Evolutionary conservation across 257 asterid species (phyloP).

Genomic region (Handroanthus guayacan): DNA sequence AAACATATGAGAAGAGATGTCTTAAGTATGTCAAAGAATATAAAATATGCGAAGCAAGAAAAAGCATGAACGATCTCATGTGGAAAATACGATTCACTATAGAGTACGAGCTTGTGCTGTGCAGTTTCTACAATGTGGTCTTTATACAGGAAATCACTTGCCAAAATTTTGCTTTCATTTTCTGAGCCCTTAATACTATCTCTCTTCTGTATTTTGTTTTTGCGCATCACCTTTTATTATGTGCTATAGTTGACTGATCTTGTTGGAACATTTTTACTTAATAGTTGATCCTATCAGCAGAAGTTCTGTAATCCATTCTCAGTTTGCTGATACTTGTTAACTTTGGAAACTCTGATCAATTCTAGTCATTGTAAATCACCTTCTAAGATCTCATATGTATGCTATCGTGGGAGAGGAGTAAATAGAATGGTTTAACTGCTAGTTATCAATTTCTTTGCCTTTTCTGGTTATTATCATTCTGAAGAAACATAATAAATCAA

Average conservation of each 20-base stretch:
- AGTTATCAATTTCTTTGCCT: background rate
- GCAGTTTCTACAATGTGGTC: background rate
- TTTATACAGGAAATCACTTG: background rate
- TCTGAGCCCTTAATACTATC: background rate
- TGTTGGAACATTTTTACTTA: slow-evolving; percentile 3
- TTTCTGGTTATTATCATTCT: background rate
- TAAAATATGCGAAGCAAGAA: background rate
- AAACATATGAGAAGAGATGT: background rate
- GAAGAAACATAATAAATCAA: background rate
- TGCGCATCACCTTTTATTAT: background rate
- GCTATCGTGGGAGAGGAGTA: background rate
- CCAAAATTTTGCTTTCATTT: background rate
- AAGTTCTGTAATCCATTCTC: background rate
- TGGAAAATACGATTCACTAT: background rate
- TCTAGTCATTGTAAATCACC: no score
- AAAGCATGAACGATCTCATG: background rate
- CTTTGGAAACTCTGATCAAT: background rate
- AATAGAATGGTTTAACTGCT: background rate
- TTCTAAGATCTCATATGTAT: background rate
- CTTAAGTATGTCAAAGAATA: background rate
- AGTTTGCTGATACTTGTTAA: background rate
- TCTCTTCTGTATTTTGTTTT: background rate
- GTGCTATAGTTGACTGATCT: slow-evolving; percentile 9
- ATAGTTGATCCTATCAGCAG: background rate
- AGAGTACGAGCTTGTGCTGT: background rate